Evolutionary conservation across 1,284 basidiomycete genomes (phyloP).

Genomic region (Microstroma glucosiphilum): DNA sequence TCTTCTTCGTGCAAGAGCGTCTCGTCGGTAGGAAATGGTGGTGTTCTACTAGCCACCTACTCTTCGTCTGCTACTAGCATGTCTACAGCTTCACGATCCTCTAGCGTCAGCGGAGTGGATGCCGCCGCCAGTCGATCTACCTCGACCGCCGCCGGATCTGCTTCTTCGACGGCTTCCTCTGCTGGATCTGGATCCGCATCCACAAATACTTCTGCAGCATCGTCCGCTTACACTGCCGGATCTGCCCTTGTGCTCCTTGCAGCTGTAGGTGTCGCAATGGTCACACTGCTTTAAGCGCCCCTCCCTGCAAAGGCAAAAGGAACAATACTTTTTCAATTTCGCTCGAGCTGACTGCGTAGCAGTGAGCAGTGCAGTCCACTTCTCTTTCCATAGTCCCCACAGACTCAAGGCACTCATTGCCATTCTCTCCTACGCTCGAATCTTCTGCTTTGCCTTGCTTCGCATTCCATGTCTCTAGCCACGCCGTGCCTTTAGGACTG

Average conservation of each 20-base stretch:
- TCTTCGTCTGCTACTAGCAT: not conserved
- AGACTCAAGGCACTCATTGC: not conserved
- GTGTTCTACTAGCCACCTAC: not conserved
- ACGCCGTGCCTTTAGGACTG: too few species aligned
- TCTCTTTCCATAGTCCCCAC: not conserved
- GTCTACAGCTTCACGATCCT: not conserved
- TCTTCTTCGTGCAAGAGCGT: conserved; percentile 20
- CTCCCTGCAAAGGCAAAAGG: not conserved
- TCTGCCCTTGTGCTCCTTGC: not conserved
- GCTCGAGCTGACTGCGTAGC: not conserved
- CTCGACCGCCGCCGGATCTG: not conserved
- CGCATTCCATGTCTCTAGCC: too few species aligned
- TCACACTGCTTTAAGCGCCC: not conserved
- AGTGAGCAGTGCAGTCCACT: not conserved
- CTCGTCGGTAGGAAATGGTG: conserved; percentile 19
- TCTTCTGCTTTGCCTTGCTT: not conserved
- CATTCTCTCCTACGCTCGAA: not conserved
- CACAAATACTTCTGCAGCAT: not conserved
- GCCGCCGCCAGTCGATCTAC: too few species aligned
- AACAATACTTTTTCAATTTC: not conserved
- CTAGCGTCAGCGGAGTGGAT: not conserved
- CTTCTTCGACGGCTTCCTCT: not conserved
- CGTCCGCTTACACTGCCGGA: not conserved
- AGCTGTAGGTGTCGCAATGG: not conserved
- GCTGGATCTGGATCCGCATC: not conserved